phyloP scores from a whole-genome alignment of 2,329 filamentous ascomycete species.

The Scedosporium apiospermum region DNA sequence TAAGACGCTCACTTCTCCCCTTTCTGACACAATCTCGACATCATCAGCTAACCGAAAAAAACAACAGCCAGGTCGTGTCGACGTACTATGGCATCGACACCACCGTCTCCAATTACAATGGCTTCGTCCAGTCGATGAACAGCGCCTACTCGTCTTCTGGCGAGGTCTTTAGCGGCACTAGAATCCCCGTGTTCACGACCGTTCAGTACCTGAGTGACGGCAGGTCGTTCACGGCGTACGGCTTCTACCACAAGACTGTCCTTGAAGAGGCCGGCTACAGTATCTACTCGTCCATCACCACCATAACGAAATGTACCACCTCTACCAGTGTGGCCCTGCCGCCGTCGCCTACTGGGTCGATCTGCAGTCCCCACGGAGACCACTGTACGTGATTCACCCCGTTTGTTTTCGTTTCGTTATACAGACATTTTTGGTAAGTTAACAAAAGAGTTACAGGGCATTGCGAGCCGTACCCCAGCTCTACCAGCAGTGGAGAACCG shows the following conservation, averaged over 20 bases:
- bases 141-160: slow-evolving; percentile 13
- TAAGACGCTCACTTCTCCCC: not conserved
- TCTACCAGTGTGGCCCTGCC: slow-evolving; percentile 8
- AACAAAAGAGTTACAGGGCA: slow-evolving; percentile 7
- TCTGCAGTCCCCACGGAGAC: slow-evolving; percentile 9
- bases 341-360: slow-evolving; percentile 12
- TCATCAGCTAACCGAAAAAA: too few relatives aligned
- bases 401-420: too few relatives aligned
- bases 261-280: slow-evolving; percentile 13
- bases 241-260: slow-evolving; percentile 13
- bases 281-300: slow-evolving; percentile 10
- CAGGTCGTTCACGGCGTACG: slow-evolving; percentile 13
- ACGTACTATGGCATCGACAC: slow-evolving; percentile 14
- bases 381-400: not conserved
- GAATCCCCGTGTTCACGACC: slow-evolving; percentile 12
- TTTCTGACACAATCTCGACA: too few relatives aligned
- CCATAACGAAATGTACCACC: slow-evolving; percentile 8
- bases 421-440: not conserved
- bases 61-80: slow-evolving; percentile 7
- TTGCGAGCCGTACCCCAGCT: slow-evolving; percentile 7
- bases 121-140: slow-evolving; percentile 14
- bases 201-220: slow-evolving; percentile 9
- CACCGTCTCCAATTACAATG: slow-evolving; percentile 12
- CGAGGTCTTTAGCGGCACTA: slow-evolving; percentile 11
- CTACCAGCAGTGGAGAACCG: not conserved